Conservation (phyloP, 768 basidiomycete genomes). For the Termitomyces sp. region DNA sequence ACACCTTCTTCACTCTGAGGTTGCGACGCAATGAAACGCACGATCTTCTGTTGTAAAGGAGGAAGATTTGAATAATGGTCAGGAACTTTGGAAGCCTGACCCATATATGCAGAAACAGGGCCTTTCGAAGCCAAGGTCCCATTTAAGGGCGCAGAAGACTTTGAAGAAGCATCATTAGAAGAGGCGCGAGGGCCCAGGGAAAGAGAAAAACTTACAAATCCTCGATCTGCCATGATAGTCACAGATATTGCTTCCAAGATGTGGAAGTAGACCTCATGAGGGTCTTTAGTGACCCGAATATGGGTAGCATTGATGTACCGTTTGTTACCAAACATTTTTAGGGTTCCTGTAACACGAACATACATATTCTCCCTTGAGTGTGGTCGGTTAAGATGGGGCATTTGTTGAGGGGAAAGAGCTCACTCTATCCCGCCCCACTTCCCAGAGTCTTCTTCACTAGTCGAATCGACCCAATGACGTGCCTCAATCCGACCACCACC, state of each 20-base stretch:
- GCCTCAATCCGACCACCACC: constrained; percentile 78
- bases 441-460: constrained; percentile 47
- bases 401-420: constrained; percentile 3
- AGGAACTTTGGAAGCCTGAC: constrained; percentile 21
- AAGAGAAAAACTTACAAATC: constrained; percentile 41
- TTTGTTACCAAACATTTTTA: constrained; percentile 81
- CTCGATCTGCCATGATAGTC: constrained; percentile 59
- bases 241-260: constrained; percentile 69
- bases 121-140: constrained; percentile 10
- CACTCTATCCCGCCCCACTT: constrained; percentile 45
- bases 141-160: constrained; percentile 28
- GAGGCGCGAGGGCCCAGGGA: not conserved
- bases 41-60: constrained; percentile 54
- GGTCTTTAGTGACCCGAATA: constrained; percentile 63
- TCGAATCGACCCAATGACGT: constrained; percentile 77
- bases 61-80: constrained; percentile 56
- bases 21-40: constrained; percentile 57
- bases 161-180: constrained; percentile 9
- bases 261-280: constrained; percentile 81
- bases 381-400: constrained; percentile 1
- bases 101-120: constrained; percentile 37
- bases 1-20: constrained; percentile 54
- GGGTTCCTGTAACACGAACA: constrained; percentile 72
- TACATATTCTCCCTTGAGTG: constrained; percentile 61
- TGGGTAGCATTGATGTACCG: constrained; percentile 76